Percentiles rank a stretch among this genome's conserved stretches.
phyloP scores from a whole-genome alignment of 345 rosid genomes.

The Citrus glauca region DNA sequence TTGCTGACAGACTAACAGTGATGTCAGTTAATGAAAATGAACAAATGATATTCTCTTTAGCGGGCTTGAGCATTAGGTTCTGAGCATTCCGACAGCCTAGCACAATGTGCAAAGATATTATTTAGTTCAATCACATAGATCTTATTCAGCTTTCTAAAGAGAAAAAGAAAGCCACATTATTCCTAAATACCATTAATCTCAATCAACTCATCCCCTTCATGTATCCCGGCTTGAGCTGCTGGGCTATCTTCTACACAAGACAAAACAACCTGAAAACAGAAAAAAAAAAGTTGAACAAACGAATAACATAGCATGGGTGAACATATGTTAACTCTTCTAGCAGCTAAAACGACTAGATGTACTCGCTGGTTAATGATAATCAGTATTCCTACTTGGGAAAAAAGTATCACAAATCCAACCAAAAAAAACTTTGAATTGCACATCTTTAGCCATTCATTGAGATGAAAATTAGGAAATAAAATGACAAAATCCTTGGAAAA shows the following conservation, averaged over 20 bases:
- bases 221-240: constrained; percentile 87
- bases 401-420: background rate
- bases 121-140: background rate
- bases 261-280: constrained; percentile 63
- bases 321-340: background rate
- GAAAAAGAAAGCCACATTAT: background rate
- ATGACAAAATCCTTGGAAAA: background rate
- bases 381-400: background rate
- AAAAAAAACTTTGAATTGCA: background rate
- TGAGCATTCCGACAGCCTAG: background rate
- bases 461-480: background rate
- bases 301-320: background rate
- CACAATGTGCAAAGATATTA: background rate
- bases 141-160: background rate
- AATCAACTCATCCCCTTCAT: constrained; percentile 75
- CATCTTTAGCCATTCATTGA: background rate
- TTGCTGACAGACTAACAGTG: background rate
- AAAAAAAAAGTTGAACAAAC: background rate
- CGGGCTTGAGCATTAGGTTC: background rate
- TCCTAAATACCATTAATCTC: constrained; percentile 74
- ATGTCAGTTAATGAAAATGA: background rate
- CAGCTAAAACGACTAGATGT: background rate
- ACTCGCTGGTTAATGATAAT: background rate
- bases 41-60: background rate
- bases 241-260: constrained; percentile 82